Evolutionary conservation across 768 basidiomycete species (phyloP).

Genomic region (Leccinum longicurvipes): DNA sequence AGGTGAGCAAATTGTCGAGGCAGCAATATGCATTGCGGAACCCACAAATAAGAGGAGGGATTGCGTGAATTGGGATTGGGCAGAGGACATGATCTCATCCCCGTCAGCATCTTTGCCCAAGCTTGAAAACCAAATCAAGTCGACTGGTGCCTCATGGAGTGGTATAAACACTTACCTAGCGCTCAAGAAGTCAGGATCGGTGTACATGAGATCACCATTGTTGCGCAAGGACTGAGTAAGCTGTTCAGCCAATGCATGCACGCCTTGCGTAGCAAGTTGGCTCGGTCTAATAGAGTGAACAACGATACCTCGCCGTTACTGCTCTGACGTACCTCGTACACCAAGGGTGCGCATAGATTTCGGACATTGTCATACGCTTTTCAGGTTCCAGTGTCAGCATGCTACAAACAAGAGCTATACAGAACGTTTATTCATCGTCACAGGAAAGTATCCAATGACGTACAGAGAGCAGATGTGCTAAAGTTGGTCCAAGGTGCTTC

Average conservation of each 20-base stretch:
- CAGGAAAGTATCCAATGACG: slow-evolving; percentile 21
- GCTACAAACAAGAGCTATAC: slow-evolving; percentile 67
- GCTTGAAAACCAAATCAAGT: slow-evolving; percentile 7
- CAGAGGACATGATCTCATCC: slow-evolving; percentile 59
- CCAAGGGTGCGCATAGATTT: slow-evolving; percentile 68
- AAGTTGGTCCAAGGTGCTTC: slow-evolving; percentile 81
- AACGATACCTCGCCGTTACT: neutral
- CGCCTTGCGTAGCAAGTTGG: slow-evolving; percentile 56
- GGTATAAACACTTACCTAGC: slow-evolving; percentile 28
- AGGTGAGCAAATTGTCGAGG: neutral
- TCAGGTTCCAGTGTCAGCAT: slow-evolving; percentile 71
- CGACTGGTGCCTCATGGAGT: neutral
- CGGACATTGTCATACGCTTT: slow-evolving; percentile 60
- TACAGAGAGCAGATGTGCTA: slow-evolving; percentile 56
- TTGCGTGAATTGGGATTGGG: slow-evolving; percentile 74
- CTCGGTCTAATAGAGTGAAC: slow-evolving; percentile 48
- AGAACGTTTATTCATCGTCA: neutral
- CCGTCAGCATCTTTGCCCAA: slow-evolving; percentile 47
- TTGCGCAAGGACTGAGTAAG: slow-evolving; percentile 65
- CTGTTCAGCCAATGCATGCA: slow-evolving; percentile 58
- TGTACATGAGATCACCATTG: slow-evolving; percentile 73
- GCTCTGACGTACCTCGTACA: slow-evolving; percentile 50
- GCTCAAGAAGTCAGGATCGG: slow-evolving; percentile 49
- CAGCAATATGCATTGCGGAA: neutral
- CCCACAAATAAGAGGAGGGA: slow-evolving; percentile 78